Percentiles rank a stretch among this genome's conserved stretches.
Conservation (phyloP, 176 grass and related monocot genomes). For the Eragrostis nindensis region DNA sequence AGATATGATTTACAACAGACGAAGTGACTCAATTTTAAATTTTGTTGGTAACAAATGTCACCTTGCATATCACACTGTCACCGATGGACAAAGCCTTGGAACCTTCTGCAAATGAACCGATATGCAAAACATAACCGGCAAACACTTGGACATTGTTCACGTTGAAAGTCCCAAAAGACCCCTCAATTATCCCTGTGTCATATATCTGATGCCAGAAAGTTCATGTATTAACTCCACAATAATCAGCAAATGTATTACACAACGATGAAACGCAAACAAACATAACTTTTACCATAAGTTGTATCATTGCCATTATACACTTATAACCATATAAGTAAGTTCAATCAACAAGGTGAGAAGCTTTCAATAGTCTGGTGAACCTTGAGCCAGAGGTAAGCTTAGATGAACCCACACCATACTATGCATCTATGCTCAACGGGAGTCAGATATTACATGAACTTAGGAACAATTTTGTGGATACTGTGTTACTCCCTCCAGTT, state of each 20-base stretch:
- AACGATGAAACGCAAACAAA: slow-evolving; percentile 16
- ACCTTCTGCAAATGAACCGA: slow-evolving; percentile 62
- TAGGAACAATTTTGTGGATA: neutral
- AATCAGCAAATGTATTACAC: neutral
- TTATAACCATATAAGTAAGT: neutral
- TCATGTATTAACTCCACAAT: slow-evolving; percentile 2
- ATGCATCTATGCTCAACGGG: neutral
- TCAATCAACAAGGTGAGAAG: neutral
- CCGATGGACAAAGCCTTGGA: slow-evolving; percentile 63
- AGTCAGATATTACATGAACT: neutral
- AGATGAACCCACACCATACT: neutral
- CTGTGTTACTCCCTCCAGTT: neutral
- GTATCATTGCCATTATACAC: neutral
- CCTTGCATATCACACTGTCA: slow-evolving; percentile 84
- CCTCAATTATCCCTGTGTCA: slow-evolving; percentile 86
- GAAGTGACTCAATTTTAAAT: slow-evolving; percentile 4
- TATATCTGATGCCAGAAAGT: slow-evolving; percentile 67
- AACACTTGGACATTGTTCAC: slow-evolving; percentile 91
- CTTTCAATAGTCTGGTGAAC: neutral
- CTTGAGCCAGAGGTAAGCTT: neutral
- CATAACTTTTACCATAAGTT: neutral
- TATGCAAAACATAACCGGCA: slow-evolving; percentile 89
- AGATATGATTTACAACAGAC: slow-evolving; percentile 2
- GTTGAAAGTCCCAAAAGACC: slow-evolving; percentile 79
- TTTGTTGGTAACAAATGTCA: slow-evolving; percentile 27